A percentile compares a stretch with the other conserved stretches of the same genome.
phyloP scores from a whole-genome alignment of 1,284 basidiomycete genomes.

The Calocybe gambosa region DNA sequence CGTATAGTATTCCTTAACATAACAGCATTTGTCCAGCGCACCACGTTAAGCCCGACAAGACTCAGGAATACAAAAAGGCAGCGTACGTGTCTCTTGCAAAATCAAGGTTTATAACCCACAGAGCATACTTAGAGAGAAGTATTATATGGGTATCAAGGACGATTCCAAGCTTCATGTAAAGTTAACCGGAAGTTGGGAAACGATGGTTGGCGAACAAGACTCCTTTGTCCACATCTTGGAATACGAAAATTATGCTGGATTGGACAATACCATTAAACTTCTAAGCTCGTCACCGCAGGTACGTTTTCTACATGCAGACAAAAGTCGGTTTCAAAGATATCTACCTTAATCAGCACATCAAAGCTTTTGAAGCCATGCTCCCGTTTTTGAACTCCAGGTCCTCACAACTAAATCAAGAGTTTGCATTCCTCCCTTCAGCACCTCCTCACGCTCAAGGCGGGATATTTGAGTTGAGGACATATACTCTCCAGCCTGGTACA shows the following conservation, averaged over 20 bases:
- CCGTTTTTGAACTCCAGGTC: conserved; percentile 68
- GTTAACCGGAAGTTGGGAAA: conserved; percentile 89
- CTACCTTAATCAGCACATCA: conserved; percentile 42
- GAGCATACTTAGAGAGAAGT: conserved; percentile 54
- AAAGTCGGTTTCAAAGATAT: conserved; percentile 1
- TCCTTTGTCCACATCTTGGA: conserved; percentile 73
- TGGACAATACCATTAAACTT: conserved; percentile 62
- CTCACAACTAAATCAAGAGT: conserved; percentile 84
- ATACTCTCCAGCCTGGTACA: conserved; percentile 79
- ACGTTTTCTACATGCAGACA: conserved; percentile 14
- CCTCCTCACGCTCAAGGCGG: conserved; percentile 84
- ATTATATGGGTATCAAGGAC: conserved; percentile 73
- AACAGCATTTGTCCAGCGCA: conserved; percentile 49
- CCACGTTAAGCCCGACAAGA: conserved; percentile 72
- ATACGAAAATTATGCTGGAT: conserved; percentile 85
- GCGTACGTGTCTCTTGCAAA: conserved; percentile 52
- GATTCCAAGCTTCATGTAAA: conserved; percentile 75
- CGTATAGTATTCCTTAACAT: neutral
- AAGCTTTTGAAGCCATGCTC: conserved; percentile 62
- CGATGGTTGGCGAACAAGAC: conserved; percentile 81
- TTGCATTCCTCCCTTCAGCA: conserved; percentile 87
- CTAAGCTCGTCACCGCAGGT: conserved; percentile 56
- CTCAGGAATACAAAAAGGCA: conserved; percentile 79
- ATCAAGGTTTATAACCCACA: neutral
- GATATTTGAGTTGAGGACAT: conserved; percentile 86